Evolutionary conservation across 2,329 filamentous ascomycete species (phyloP).

Genomic region (Ophiostoma sp.): DNA sequence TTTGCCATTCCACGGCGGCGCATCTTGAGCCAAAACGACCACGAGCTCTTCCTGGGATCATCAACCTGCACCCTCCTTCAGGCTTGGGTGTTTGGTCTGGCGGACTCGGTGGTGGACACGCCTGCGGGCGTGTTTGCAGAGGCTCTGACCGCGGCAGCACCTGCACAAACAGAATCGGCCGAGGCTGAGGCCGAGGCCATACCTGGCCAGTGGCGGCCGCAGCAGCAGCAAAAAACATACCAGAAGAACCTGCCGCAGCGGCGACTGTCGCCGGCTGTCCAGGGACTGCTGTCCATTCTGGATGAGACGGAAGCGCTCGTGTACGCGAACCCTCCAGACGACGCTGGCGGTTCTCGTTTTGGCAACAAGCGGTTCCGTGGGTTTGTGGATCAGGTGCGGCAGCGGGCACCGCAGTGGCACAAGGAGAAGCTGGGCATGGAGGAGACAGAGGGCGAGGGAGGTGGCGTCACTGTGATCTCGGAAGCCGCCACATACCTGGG

Average conservation of each 20-base stretch:
- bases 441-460: conserved; percentile 28
- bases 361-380: conserved; percentile 89
- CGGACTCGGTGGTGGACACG: conserved; percentile 74
- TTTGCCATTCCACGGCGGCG: conserved; percentile 72
- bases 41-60: conserved; percentile 77
- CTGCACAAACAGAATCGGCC: neutral
- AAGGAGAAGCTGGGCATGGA: conserved; percentile 53
- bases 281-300: conserved; percentile 68
- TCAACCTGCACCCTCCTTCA: conserved; percentile 73
- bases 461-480: conserved; percentile 50
- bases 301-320: conserved; percentile 68
- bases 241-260: conserved; percentile 28
- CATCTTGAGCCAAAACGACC: conserved; percentile 79
- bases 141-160: conserved; percentile 7
- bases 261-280: conserved; percentile 63
- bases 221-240: conserved; percentile 15
- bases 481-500: conserved; percentile 80
- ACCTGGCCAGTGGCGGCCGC: conserved; percentile 19
- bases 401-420: conserved; percentile 64
- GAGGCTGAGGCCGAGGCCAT: neutral
- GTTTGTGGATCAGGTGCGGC: conserved; percentile 70
- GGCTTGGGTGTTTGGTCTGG: conserved; percentile 82
- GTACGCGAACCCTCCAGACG: conserved; percentile 71
- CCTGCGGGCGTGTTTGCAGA: conserved; percentile 41
- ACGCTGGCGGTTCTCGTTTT: conserved; percentile 86